Evolutionary conservation across 805 yeast species (phyloP).

Genomic region (Saturnispora zaruensis): DNA sequence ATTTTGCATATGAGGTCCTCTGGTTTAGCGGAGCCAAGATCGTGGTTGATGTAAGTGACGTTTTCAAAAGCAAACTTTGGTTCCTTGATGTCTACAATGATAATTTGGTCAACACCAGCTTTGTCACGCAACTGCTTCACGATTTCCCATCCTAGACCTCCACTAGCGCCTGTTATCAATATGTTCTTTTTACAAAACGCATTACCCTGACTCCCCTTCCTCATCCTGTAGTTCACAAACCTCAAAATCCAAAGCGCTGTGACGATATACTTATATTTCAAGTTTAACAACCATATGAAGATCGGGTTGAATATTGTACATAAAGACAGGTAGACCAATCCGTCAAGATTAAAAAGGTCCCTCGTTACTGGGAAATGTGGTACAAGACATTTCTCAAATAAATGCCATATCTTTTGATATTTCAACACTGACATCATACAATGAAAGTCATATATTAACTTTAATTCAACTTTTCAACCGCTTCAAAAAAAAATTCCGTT

Average conservation of each 20-base stretch:
- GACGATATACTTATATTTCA: conserved; percentile 2
- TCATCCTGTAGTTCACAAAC: conserved; percentile 12
- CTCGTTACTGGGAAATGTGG: conserved; percentile 2
- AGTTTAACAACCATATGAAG: conserved; percentile 6
- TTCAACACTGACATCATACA: not conserved
- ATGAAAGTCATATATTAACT: not conserved
- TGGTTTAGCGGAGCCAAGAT: conserved; percentile 14
- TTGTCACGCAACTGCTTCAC: conserved; percentile 16
- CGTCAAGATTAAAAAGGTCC: conserved; percentile 12
- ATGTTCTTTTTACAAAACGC: not conserved
- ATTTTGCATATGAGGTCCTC: conserved; percentile 18
- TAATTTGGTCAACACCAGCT: conserved; percentile 17
- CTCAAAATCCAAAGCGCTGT: conserved; percentile 18
- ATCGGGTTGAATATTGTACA: conserved; percentile 13
- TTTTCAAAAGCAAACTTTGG: conserved; percentile 12
- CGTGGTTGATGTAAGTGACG: conserved; percentile 23
- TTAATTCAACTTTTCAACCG: not conserved
- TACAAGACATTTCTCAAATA: conserved; percentile 1
- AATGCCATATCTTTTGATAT: not conserved
- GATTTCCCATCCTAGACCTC: conserved; percentile 41
- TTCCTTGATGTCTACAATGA: conserved; percentile 27
- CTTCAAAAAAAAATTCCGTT: not conserved
- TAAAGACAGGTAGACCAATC: conserved; percentile 7
- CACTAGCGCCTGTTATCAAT: conserved; percentile 39
- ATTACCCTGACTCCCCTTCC: not conserved